phyloP scores from a whole-genome alignment of 2,329 filamentous ascomycete genomes.

The Gaeumannomyces sp. region DNA sequence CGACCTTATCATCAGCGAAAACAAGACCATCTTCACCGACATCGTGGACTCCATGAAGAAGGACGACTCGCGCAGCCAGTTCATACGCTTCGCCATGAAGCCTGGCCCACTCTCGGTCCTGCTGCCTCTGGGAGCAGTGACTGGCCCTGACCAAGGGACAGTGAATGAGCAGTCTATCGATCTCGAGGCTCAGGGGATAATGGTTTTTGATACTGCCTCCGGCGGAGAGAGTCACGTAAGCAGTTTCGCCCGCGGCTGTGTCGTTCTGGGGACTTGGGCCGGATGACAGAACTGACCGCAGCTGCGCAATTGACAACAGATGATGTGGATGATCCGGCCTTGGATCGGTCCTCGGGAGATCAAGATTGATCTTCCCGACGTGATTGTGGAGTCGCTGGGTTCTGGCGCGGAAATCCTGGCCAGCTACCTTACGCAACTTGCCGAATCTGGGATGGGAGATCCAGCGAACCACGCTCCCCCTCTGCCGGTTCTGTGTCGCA shows the following conservation, averaged over 20 bases:
- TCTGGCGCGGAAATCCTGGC: constrained; percentile 93
- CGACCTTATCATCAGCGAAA: constrained; percentile 71
- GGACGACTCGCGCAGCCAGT: constrained; percentile 88
- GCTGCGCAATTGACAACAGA: constrained; percentile 45
- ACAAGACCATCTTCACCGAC: constrained; percentile 74
- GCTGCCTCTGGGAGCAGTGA: constrained; percentile 36
- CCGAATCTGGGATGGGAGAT: constrained; percentile 74
- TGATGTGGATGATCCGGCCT: constrained; percentile 99
- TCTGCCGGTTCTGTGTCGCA: constrained; percentile 82
- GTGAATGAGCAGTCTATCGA: constrained; percentile 55
- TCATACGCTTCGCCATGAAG: constrained; percentile 72
- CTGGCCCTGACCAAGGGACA: constrained; percentile 29
- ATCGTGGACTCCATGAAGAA: constrained; percentile 83
- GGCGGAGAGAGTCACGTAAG: constrained; percentile 86
- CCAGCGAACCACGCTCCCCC: constrained; percentile 73
- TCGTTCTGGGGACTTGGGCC: background rate
- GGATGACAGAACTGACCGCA: background rate
- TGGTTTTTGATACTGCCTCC: constrained; percentile 87
- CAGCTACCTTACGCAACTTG: constrained; percentile 83
- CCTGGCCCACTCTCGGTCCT: constrained; percentile 66
- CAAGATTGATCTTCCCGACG: constrained; percentile 83
- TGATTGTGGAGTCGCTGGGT: constrained; percentile 88
- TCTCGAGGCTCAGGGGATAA: constrained; percentile 94
- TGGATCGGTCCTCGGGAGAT: constrained; percentile 85
- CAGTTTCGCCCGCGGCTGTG: constrained; percentile 18